These are phyloP conservation scores for Diaporthe aspalathi DNA, from an alignment of 2,329 filamentous ascomycete species.

Conservation along the genomic window DNA sequence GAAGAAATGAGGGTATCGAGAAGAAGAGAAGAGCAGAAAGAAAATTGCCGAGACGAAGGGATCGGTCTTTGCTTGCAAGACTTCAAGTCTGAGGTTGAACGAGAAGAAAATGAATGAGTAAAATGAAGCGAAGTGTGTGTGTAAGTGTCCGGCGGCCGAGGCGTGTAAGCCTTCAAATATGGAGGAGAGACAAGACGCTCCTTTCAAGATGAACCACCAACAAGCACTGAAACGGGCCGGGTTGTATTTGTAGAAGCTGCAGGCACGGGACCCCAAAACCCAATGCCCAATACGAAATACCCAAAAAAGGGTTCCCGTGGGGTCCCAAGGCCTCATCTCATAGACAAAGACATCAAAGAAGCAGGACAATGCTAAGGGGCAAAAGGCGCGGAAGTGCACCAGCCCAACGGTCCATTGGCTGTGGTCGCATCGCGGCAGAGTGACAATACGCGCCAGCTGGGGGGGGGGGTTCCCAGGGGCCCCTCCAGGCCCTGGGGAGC, in stretches of 20 bases:
- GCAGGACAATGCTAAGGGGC: conserved; percentile 2
- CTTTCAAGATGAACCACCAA: conserved; percentile 17
- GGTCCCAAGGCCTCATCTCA: conserved; percentile 3
- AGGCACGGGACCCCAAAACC: conserved; percentile 4
- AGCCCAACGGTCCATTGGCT: conserved; percentile 16
- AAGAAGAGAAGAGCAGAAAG: neutral
- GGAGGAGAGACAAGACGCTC: neutral
- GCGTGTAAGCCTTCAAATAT: conserved; percentile 25
- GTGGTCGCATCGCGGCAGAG: neutral
- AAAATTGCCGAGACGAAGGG: neutral
- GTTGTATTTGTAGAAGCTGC: conserved; percentile 8
- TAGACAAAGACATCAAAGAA: conserved; percentile 24
- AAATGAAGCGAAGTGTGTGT: neutral
- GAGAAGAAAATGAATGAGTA: neutral
- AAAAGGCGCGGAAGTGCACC: neutral
- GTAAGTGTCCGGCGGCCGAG: neutral
- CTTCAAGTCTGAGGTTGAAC: neutral
- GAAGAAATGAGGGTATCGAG: neutral
- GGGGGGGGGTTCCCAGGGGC: too few relatives aligned
- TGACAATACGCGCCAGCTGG: conserved; percentile 30
- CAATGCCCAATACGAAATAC: neutral
- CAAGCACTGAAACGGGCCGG: conserved; percentile 19
- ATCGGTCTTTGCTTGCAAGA: neutral
- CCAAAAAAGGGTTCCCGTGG: neutral
- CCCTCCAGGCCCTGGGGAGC: too few relatives aligned